Base-by-base conservation (phyloP, 345 rosid species). In the Angophora floribunda region DNA sequence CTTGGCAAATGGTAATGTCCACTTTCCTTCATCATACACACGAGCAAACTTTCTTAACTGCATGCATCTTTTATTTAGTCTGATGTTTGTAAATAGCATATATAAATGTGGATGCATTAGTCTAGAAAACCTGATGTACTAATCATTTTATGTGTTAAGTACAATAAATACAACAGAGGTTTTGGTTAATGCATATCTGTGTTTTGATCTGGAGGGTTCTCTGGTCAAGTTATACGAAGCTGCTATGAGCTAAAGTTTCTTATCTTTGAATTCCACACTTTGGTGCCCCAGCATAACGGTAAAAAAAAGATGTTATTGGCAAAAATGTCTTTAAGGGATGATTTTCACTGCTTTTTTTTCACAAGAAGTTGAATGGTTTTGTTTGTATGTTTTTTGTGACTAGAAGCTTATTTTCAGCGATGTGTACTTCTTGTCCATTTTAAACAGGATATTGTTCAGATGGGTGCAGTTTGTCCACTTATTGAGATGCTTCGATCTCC, bases 381-480 rank as follows among this genome's bases (percentile, higher is more conserved):
- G 63, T 22, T 57, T 57, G n/a, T 57, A 57, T 57, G 13, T 3
- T 5, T 9, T 24, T 57, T 57, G 61, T 55, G 63, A 57, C n/a
- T 24, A 57, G 63, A 57, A 57, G 63, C 26, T 65, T 41, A 57
- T 87, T 79, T 21, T 24, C n/a, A 51, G 59, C 22, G 9, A 5
- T 82, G 59, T 30, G 28, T n/a, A 86, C 55, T 88, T 8, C 30
- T 53, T 90, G 57, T 85, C 82, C 90, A 78, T 47, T 36, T 86
- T 80, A 52, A 87, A n/a, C 90, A 87, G 92, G 90, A 92, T 88
- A 97, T 98, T 89, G 99, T 97, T 28, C 99, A 96, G 88, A 94
- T 98, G 89, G 99, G 99, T 91, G 99, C 99, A 82, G 97, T 96
- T 53, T 87, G 89, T 47, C 99, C 99, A 44, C 92, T 97, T 88